Evolutionary conservation across 2,329 filamentous ascomycete species (phyloP), one percentile per base, ranked within the genome.

Genomic region (Orbilia quercus): DNA sequence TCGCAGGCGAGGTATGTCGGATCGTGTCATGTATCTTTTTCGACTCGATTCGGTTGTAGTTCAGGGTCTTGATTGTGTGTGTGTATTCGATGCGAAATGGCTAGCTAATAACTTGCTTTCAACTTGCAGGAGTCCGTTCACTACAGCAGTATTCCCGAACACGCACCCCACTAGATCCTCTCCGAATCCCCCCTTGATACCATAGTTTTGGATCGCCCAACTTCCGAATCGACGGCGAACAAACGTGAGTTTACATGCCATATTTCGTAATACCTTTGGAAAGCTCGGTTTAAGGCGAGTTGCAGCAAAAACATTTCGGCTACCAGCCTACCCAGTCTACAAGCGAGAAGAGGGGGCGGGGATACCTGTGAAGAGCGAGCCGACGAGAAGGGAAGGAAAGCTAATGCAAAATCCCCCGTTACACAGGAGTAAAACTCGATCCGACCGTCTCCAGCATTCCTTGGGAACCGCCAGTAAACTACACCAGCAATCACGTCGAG

Each of bases 201-300:
- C 69, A 55, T 59, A 66, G 60, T 60, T 60, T 73, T 73, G 60
- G 69, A 73, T 48, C 69, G 69, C 38, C 69, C 69, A 73, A 73
- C 60, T 65, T 60, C 28, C 11, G 69, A 73, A 60, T 66, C 69
- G 47, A 60, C 69, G 69, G 69, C 69, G 53, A 73, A 73, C 48
- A 73, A 73, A 42, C 69, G 69, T 73, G 60, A 73, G 69, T 73
- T 51, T 4, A 40, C 16, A 25, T 7, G 14, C 50, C 44, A 20
- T 31, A 36, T 25, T 25, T 25, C 25, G 22, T 23, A 12, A 38
- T 25, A 14, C 22, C 2, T 7, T 45, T 40, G 51, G 31, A 20
- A n/a, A 7, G n/a, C 22, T 20, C 12, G 22, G 31, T 23, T n/a
- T 34, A 18, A 60, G 53, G 31, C 45, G 47, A 31, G 20, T 12